phyloP scores from a whole-genome alignment of 2,329 filamentous ascomycete genomes.

The Ophiostoma piceae region DNA sequence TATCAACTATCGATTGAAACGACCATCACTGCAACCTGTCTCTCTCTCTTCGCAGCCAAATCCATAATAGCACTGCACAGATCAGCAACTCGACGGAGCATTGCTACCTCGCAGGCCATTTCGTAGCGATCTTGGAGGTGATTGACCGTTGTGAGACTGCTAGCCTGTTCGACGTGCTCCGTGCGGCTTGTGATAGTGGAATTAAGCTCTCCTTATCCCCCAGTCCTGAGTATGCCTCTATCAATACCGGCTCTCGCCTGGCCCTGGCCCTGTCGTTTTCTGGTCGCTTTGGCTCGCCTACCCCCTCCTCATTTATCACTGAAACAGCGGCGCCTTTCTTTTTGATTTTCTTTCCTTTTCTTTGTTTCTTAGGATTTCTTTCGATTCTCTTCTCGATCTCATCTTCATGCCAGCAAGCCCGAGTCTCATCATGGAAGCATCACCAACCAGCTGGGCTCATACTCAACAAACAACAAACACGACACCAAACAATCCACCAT shows the following conservation, averaged over 20 bases:
- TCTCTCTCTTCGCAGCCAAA: neutral
- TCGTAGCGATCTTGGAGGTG: neutral
- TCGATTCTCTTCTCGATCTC: neutral
- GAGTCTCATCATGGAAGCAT: neutral
- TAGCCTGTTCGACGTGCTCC: slow-evolving; percentile 5
- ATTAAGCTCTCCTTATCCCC: neutral
- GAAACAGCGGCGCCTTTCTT: neutral
- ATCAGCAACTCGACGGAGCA: neutral
- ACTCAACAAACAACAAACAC: neutral
- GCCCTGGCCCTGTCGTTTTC: neutral
- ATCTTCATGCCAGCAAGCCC: neutral
- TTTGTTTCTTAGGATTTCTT: neutral
- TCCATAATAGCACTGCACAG: neutral
- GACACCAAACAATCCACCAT: neutral
- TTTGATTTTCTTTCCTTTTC: neutral
- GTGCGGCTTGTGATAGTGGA: neutral
- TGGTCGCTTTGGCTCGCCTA: neutral
- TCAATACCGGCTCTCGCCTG: neutral
- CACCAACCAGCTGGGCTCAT: neutral
- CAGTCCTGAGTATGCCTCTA: no score
- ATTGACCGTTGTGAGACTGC: slow-evolving; percentile 5
- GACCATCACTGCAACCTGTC: neutral
- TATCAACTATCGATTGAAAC: neutral
- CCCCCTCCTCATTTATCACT: neutral
- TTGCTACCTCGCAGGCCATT: neutral